Conservation (phyloP, 352 stramenopile genomes). For the Pythium sp. region DNA sequence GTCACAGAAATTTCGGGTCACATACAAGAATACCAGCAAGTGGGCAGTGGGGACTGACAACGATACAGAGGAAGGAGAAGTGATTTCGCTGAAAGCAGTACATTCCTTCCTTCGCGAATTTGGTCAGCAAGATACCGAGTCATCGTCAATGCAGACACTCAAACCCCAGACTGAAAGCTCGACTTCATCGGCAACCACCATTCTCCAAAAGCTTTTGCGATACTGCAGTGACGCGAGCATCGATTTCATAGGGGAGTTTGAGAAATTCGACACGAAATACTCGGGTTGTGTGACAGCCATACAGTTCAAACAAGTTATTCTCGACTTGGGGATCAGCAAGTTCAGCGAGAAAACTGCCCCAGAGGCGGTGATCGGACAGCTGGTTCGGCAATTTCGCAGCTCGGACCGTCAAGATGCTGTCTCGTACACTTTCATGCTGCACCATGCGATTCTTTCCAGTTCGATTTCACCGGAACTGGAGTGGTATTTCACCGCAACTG, state of each 20-base stretch:
- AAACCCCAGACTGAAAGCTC: neutral
- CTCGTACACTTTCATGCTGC: constrained; percentile 37
- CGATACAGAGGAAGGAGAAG: constrained; percentile 6
- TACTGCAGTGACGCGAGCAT: constrained; percentile 38
- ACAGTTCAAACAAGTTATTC: constrained; percentile 52
- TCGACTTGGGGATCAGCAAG: constrained; percentile 35
- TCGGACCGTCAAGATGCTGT: constrained; percentile 29
- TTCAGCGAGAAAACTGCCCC: constrained; percentile 16
- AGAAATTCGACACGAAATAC: constrained; percentile 43
- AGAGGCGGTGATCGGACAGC: constrained; percentile 43
- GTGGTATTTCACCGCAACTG: constrained; percentile 29
- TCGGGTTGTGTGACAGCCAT: constrained; percentile 38
- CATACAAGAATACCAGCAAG: constrained; percentile 7
- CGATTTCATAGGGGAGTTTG: constrained; percentile 51
- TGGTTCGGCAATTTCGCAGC: constrained; percentile 54
- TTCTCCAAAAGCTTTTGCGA: constrained; percentile 25
- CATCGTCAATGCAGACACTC: neutral
- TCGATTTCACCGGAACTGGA: constrained; percentile 8
- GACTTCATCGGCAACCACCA: neutral
- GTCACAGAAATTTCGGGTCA: constrained; percentile 33
- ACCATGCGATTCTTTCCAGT: constrained; percentile 12
- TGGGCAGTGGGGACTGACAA: constrained; percentile 9
- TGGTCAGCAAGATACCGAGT: neutral
- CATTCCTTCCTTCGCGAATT: constrained; percentile 25
- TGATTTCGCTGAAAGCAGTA: constrained; percentile 33